Evolutionary conservation across 306 rosid species (phyloP).

Genomic region (Cyamopsis tetragonoloba): DNA sequence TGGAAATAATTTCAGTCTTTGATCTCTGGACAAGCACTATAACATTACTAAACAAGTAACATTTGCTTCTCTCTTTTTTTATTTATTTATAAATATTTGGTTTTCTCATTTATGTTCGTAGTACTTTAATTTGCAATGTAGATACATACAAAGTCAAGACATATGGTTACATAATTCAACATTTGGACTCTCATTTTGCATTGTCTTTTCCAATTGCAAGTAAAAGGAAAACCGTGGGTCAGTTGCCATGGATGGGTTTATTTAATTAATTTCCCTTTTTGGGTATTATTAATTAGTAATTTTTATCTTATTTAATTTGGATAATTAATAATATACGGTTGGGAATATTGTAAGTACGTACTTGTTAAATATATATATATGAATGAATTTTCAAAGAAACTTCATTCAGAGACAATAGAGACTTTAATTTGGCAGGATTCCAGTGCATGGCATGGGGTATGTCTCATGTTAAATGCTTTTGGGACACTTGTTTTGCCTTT

Average conservation of each 20-base stretch:
- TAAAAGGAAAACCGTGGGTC: slow-evolving; percentile 25
- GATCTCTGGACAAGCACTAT: background rate
- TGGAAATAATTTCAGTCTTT: slow-evolving; percentile 10
- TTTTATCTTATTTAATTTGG: background rate
- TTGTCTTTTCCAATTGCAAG: slow-evolving; percentile 5
- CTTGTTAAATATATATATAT: no score
- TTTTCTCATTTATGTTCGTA: background rate
- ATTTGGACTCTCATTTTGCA: background rate
- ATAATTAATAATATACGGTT: background rate
- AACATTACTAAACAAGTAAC: background rate
- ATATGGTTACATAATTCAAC: slow-evolving; percentile 28
- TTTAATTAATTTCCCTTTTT: slow-evolving; percentile 10
- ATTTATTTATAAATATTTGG: no score
- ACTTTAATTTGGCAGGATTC: slow-evolving; percentile 19
- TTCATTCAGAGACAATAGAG: background rate
- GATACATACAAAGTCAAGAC: slow-evolving; percentile 24
- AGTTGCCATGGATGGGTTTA: background rate
- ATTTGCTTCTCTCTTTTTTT: no score
- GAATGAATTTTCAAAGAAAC: slow-evolving; percentile 14
- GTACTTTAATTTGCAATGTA: slow-evolving; percentile 1
- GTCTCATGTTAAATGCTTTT: slow-evolving; percentile 14
- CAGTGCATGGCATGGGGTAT: slow-evolving; percentile 30
- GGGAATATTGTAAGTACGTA: background rate
- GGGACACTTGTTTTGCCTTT: slow-evolving; percentile 33
- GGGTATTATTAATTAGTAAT: background rate